phyloP scores from a whole-genome alignment of 2,329 filamentous ascomycete genomes.

The Ophiosphaerella korrae region DNA sequence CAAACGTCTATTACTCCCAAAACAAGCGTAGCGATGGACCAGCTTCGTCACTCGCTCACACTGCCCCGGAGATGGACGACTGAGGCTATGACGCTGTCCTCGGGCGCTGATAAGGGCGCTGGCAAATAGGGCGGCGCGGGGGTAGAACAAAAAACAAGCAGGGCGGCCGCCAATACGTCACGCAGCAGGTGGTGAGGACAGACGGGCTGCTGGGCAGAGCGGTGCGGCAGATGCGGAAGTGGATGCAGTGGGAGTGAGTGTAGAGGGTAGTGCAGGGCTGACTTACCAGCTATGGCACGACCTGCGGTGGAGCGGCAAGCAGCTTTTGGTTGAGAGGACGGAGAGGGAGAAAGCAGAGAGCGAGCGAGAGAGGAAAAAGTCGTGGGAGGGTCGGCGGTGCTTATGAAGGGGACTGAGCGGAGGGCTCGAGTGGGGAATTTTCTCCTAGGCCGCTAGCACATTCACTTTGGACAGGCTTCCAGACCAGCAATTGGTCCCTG shows the following conservation, averaged over 20 bases:
- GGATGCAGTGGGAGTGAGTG: neutral
- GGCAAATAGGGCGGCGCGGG: conserved; percentile 43
- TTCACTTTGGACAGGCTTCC: conserved; percentile 27
- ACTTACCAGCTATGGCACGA: conserved; percentile 39
- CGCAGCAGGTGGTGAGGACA: conserved; percentile 20
- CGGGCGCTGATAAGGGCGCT: conserved; percentile 38
- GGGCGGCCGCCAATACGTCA: conserved; percentile 25
- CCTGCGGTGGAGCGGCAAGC: conserved; percentile 38
- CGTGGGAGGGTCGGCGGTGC: conserved; percentile 32
- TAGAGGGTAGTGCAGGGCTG: conserved; percentile 15
- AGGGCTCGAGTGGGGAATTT: conserved; percentile 41
- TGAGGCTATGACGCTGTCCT: conserved; percentile 32
- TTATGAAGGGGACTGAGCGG: conserved; percentile 43
- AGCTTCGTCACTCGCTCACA: conserved; percentile 25
- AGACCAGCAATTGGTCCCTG: conserved; percentile 32
- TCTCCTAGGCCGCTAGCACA: conserved; percentile 43
- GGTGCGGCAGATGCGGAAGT: conserved; percentile 21
- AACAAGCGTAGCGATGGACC: conserved; percentile 17
- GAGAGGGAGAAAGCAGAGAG: conserved; percentile 7
- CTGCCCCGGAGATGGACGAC: conserved; percentile 16
- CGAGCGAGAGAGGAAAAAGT: conserved; percentile 8
- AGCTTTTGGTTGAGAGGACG: conserved; percentile 31
- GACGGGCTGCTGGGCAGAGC: conserved; percentile 16
- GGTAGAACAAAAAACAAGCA: conserved; percentile 16
- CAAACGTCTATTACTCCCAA: conserved; percentile 14